Evolutionary conservation across 2,329 filamentous ascomycete genomes (phyloP), one percentile per base, ranked within the genome.

Genomic region (Magnaporthiopsis rhizophila): DNA sequence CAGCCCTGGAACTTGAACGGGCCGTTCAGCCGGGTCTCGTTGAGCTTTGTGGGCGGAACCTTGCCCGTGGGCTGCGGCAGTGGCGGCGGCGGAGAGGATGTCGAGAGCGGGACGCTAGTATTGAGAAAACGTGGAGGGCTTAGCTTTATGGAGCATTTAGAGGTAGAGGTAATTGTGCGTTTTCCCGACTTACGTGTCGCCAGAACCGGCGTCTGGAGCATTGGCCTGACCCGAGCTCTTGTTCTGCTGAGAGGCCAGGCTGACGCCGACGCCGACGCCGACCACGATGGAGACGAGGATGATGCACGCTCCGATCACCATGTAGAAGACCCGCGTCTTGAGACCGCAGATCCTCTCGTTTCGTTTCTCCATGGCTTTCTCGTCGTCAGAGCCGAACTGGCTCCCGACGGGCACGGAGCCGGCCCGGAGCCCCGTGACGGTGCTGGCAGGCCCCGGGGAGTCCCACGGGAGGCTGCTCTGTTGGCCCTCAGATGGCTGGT

Each of bases 1-100:
- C 71, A 76, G 9, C 65, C 74, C 62, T 76, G 75, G 69, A 77
- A 76, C 5, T 69, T 69, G 28, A 72, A 71, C 1, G 65, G 64
- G 1, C 61, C 59, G 21, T 32, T 36, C 0, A 69, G 68, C 9
- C 53, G 63, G 3, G 70, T 70, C 57, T 70, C 65, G 65, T 72
- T 71, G 65, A 62, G 30, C 53, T 34, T 21, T 28, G 21, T 3
- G 11, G 50, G n/a, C 24, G 61, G 59, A 13, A 24, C 59, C 21
- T 30, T 61, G 15, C 12, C 32, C 9, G 61, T 62, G 57, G 57
- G 57, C 57, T 30, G 26, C 11, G 57, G 26, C 57, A 32, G 58
- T 21, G 45, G 21, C 3, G 45, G 45, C 45, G n/a, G 45, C 5
- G 8, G 45, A 1, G 45, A 24, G 4, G 45, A 8, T 11, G 45